Evolutionary conservation across 768 basidiomycete genomes (phyloP).

Genomic region (Boletus sp.): DNA sequence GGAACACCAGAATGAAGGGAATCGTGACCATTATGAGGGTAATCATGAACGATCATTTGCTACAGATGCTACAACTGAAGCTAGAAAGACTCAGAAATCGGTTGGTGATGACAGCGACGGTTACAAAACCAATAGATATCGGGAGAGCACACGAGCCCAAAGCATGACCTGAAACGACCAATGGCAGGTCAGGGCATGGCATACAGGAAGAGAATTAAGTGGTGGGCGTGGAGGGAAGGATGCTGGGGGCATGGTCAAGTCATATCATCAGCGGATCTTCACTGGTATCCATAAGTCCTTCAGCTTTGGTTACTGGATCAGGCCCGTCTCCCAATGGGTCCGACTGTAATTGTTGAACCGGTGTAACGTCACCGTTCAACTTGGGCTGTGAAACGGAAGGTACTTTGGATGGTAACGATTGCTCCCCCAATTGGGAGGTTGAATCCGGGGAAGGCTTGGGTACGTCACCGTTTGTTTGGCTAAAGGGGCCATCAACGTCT

Average conservation of each 20-base stretch:
- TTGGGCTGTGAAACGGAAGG: conserved; percentile 45
- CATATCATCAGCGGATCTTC: conserved; percentile 53
- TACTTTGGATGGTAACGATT: conserved; percentile 38
- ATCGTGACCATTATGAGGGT: conserved; percentile 33
- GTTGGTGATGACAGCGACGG: conserved; percentile 27
- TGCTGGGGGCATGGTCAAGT: conserved; percentile 2
- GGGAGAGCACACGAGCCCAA: conserved; percentile 22
- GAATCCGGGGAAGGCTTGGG: conserved; percentile 28
- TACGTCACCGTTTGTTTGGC: conserved; percentile 32
- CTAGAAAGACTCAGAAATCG: conserved; percentile 19
- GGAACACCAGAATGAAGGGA: conserved; percentile 24
- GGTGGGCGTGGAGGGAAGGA: not conserved
- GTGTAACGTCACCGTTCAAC: conserved; percentile 45
- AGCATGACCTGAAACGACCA: conserved; percentile 13
- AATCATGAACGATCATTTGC: conserved; percentile 35
- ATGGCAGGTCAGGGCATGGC: conserved; percentile 6
- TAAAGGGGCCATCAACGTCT: conserved; percentile 29
- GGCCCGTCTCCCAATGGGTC: conserved; percentile 53
- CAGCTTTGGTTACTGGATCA: conserved; percentile 50
- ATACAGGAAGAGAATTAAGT: conserved; percentile 7
- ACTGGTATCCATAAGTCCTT: conserved; percentile 64
- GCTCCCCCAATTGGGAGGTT: conserved; percentile 18
- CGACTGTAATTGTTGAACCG: conserved; percentile 48
- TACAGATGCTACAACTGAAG: conserved; percentile 31
- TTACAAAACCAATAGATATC: conserved; percentile 34